phyloP scores from a whole-genome alignment of 768 basidiomycete species.

The Lentinula edodes region DNA sequence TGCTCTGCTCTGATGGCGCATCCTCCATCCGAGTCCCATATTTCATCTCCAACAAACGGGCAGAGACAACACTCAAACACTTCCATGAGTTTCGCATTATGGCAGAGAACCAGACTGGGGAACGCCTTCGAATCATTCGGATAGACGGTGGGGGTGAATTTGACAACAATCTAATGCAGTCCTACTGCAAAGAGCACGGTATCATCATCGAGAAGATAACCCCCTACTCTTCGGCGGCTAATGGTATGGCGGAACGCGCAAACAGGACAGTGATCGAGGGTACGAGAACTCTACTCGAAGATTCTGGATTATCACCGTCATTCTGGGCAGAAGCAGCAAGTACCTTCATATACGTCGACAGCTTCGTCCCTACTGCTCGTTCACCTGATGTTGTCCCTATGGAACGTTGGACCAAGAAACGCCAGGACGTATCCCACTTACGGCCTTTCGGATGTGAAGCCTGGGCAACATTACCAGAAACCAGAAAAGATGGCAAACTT shows the following conservation, averaged over 20 bases:
- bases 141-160: constrained; percentile 25
- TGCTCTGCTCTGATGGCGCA: constrained; percentile 17
- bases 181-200: constrained; percentile 14
- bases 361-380: not conserved
- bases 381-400: not conserved
- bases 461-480: not conserved
- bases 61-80: constrained; percentile 10
- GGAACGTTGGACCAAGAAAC: not conserved
- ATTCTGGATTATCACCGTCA: not conserved
- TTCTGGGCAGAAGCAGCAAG: not conserved
- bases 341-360: not conserved
- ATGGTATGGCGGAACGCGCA: constrained; percentile 18
- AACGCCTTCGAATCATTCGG: constrained; percentile 10
- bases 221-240: constrained; percentile 19
- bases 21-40: constrained; percentile 9
- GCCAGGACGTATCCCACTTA: not conserved
- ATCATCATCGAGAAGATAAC: constrained; percentile 15
- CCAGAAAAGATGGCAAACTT: not conserved
- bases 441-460: not conserved
- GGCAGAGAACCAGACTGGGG: constrained; percentile 14
- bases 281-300: not conserved
- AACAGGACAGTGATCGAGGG: constrained; percentile 18
- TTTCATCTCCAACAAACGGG: constrained; percentile 19
- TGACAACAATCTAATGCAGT: constrained; percentile 15
- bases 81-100: constrained; percentile 10